phyloP scores from a whole-genome alignment of 108 stramenopile species.

The Thalassiosira profunda region DNA sequence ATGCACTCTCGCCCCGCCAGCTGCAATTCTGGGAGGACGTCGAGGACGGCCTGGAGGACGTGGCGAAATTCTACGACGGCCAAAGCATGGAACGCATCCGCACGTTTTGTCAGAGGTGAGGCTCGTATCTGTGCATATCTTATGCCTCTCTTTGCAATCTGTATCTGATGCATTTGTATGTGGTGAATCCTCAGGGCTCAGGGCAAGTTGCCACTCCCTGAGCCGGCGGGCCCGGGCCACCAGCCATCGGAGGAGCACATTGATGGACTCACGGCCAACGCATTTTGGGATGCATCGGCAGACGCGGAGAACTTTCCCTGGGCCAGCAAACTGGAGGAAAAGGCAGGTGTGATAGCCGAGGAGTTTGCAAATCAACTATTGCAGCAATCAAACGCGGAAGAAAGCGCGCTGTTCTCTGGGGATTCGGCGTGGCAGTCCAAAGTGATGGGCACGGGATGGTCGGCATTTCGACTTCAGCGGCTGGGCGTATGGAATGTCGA shows the following conservation, averaged over 20 bases:
- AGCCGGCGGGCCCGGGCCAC: slow-evolving; percentile 56
- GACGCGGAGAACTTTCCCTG: slow-evolving; percentile 78
- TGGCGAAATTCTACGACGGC: slow-evolving; percentile 71
- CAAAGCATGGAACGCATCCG: slow-evolving; percentile 72
- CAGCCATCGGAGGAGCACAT: slow-evolving; percentile 93
- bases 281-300: slow-evolving; percentile 80
- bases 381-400: slow-evolving; percentile 11
- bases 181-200: slow-evolving; percentile 57
- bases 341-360: slow-evolving; percentile 72
- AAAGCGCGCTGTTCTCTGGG: slow-evolving; percentile 51
- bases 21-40: slow-evolving; percentile 92
- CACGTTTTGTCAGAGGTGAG: slow-evolving; percentile 60
- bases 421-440: slow-evolving; percentile 89
- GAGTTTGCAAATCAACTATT: slow-evolving; percentile 77
- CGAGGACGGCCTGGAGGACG: slow-evolving; percentile 71
- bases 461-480: slow-evolving; percentile 88
- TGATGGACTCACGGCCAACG: slow-evolving; percentile 87
- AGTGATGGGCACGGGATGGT: slow-evolving; percentile 95
- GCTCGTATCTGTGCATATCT: not conserved
- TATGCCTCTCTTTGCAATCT: not conserved
- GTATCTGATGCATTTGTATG: too few species aligned
- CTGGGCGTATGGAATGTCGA: slow-evolving; percentile 92
- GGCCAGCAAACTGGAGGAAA: slow-evolving; percentile 80
- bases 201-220: slow-evolving; percentile 58
- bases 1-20: slow-evolving; percentile 75